phyloP scores from a whole-genome alignment of 2,329 filamentous ascomycete genomes.

The Cephalotrichum gorgonifer region DNA sequence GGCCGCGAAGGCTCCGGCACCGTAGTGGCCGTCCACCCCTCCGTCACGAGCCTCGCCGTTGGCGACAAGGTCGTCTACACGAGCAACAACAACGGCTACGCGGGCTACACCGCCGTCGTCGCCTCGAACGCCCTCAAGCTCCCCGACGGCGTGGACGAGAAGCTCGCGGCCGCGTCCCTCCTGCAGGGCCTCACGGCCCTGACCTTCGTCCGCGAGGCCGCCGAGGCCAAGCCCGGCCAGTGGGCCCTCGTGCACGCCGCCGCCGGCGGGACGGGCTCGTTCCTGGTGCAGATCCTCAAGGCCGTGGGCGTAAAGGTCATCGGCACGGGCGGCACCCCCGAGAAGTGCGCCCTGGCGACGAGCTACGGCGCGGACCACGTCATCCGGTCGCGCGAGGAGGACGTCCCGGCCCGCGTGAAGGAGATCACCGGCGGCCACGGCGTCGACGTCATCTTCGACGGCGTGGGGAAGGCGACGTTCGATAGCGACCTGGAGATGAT shows the following conservation, averaged over 20 bases:
- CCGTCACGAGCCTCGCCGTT: conserved; percentile 42
- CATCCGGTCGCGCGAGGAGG: conserved; percentile 39
- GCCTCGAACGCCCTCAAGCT: conserved; percentile 49
- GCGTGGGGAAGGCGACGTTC: conserved; percentile 77
- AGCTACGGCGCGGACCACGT: conserved; percentile 61
- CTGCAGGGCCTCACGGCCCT: conserved; percentile 78
- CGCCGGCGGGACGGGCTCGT: conserved; percentile 68
- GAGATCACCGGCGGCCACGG: conserved; percentile 65
- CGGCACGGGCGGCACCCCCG: conserved; percentile 63
- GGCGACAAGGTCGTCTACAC: conserved; percentile 68
- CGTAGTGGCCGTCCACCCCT: conserved; percentile 50
- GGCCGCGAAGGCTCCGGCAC: conserved; percentile 72
- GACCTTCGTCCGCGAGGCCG: conserved; percentile 67
- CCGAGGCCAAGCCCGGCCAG: conserved; percentile 64
- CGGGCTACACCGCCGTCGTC: conserved; percentile 43
- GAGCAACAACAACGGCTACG: conserved; percentile 37
- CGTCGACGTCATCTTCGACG: conserved; percentile 71
- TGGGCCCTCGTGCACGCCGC: conserved; percentile 81
- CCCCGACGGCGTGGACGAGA: conserved; percentile 49
- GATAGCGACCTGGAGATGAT: conserved; percentile 66
- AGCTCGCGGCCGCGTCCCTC: conserved; percentile 57
- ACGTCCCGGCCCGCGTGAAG: conserved; percentile 47
- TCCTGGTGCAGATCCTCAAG: conserved; percentile 66
- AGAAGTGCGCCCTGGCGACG: conserved; percentile 62
- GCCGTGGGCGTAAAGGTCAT: conserved; percentile 67